Evolutionary conservation across 2,329 filamentous ascomycete species (phyloP).

Genomic region (Cladosporium colombiae): DNA sequence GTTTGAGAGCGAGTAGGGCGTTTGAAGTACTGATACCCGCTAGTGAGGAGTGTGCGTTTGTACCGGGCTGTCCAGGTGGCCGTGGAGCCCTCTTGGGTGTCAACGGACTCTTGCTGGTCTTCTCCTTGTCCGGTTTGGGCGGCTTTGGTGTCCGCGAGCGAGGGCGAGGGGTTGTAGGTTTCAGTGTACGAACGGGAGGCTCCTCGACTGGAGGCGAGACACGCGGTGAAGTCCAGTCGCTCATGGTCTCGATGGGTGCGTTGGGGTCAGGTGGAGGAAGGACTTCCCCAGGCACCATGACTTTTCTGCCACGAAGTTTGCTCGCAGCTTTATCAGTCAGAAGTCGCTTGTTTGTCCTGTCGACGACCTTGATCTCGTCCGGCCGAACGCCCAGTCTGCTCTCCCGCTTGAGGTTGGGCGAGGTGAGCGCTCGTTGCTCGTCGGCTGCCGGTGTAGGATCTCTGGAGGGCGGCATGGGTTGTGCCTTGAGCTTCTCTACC

Average conservation of each 20-base stretch:
- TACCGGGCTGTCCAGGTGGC: conserved; percentile 49
- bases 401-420: conserved; percentile 38
- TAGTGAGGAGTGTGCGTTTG: conserved; percentile 56
- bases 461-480: conserved; percentile 61
- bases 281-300: conserved; percentile 47
- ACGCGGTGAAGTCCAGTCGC: conserved; percentile 42
- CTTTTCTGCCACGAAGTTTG: conserved; percentile 39
- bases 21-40: conserved; percentile 63
- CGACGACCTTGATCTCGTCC: conserved; percentile 30
- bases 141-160: conserved; percentile 40
- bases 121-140: conserved; percentile 39
- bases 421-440: conserved; percentile 36
- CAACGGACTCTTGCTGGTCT: conserved; percentile 37
- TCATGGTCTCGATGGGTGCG: conserved; percentile 38
- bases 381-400: conserved; percentile 32
- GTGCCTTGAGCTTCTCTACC: conserved; percentile 61
- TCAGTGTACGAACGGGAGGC: conserved; percentile 22
- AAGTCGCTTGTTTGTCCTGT: conserved; percentile 30
- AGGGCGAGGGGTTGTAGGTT: conserved; percentile 29
- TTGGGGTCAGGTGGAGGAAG: conserved; percentile 48
- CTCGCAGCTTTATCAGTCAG: conserved; percentile 36
- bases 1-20: conserved; percentile 59
- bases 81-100: conserved; percentile 48
- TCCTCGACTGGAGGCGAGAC: conserved; percentile 38
- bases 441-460: conserved; percentile 55